Conservation (phyloP, 768 basidiomycete species). For the Boletus huronensis region DNA sequence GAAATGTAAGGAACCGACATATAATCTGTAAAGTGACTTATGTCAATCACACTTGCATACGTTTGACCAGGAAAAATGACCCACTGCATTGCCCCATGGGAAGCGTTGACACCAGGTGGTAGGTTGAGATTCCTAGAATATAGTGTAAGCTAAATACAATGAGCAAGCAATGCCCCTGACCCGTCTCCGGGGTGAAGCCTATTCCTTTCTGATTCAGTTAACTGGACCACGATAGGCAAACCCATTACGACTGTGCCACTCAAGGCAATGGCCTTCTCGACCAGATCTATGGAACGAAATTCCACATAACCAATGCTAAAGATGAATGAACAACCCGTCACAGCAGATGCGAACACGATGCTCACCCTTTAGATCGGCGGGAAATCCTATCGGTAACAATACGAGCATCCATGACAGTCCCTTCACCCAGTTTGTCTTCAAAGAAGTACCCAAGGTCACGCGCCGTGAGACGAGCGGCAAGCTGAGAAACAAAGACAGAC, state of each 20-base stretch:
- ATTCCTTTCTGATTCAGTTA: slow-evolving; percentile 96
- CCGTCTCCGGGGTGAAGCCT: slow-evolving; percentile 84
- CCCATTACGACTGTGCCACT: slow-evolving; percentile 98
- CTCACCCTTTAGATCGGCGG: slow-evolving; percentile 95
- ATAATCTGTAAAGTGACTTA: slow-evolving; percentile 55
- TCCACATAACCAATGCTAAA: slow-evolving; percentile 96
- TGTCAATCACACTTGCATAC: slow-evolving; percentile 12
- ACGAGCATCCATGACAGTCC: slow-evolving; percentile 90
- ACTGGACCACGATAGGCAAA: slow-evolving; percentile 92
- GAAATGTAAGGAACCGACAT: slow-evolving; percentile 95
- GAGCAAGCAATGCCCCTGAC: slow-evolving; percentile 40
- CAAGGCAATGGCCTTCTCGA: slow-evolving; percentile 85
- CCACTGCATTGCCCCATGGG: slow-evolving; percentile 82
- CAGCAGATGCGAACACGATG: not conserved
- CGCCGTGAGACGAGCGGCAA: slow-evolving; percentile 94
- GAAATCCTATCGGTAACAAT: slow-evolving; percentile 96
- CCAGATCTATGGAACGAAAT: slow-evolving; percentile 84
- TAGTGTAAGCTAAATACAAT: slow-evolving; percentile 9
- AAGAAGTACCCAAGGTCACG: slow-evolving; percentile 98
- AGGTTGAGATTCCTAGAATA: slow-evolving; percentile 66
- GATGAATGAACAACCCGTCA: slow-evolving; percentile 3
- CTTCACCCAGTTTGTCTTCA: slow-evolving; percentile 93
- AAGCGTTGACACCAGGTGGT: slow-evolving; percentile 79
- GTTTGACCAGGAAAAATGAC: slow-evolving; percentile 34
- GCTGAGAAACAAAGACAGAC: slow-evolving; percentile 97